These are phyloP conservation scores for Francoa sonchifolia DNA, from an alignment of 441 rosid genomes.

Conservation along the genomic window DNA sequence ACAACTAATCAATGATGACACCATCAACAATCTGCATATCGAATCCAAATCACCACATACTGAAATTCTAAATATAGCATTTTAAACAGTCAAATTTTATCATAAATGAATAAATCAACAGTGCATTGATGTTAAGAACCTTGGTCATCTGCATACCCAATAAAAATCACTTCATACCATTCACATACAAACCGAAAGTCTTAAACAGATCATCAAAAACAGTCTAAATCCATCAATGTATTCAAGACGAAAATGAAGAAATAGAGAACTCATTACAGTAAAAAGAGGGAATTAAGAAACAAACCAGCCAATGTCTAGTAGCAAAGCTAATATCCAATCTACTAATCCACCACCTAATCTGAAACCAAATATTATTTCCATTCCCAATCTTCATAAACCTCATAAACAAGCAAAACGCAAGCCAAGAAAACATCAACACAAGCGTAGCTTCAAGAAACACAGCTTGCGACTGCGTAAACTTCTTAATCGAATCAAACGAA, in stretches of 20 bases:
- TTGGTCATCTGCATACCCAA: background rate
- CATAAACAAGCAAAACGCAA: slow-evolving; percentile 50
- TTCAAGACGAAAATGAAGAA: background rate
- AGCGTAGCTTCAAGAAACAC: slow-evolving; percentile 86
- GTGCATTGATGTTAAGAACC: background rate
- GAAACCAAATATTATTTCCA: slow-evolving; percentile 63
- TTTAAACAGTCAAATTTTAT: background rate
- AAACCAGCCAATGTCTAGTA: slow-evolving; percentile 97
- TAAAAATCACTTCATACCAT: background rate
- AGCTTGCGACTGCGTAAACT: slow-evolving; percentile 86
- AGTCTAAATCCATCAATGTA: background rate
- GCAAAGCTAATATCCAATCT: slow-evolving; percentile 79
- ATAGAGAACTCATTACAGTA: background rate
- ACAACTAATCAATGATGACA: background rate
- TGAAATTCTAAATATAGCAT: background rate
- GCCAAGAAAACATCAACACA: slow-evolving; percentile 65
- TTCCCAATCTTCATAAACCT: slow-evolving; percentile 72
- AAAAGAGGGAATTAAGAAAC: slow-evolving; percentile 6
- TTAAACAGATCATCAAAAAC: background rate
- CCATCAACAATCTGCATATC: background rate
- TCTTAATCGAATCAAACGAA: slow-evolving; percentile 60
- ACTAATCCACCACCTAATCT: slow-evolving; percentile 88
- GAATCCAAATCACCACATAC: background rate
- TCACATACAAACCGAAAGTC: too few relatives aligned
- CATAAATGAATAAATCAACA: background rate